Evolutionary conservation across 2,329 filamentous ascomycete genomes (phyloP).

Genomic region (Pyrenophora teres): DNA sequence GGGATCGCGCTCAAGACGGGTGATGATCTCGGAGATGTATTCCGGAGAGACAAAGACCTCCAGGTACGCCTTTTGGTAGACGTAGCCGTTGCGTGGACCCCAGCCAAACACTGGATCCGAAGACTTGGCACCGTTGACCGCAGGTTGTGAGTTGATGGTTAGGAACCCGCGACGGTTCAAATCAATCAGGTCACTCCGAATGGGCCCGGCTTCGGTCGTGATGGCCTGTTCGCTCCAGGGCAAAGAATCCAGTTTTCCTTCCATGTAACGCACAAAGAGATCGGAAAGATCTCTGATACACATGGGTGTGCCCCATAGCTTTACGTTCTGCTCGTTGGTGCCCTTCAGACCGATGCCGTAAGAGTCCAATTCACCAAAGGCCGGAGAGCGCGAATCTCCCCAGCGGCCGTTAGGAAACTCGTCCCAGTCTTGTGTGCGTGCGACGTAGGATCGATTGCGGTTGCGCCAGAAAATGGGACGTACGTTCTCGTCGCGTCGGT

Average conservation of each 20-base stretch:
- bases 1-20: constrained; percentile 74
- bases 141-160: constrained; percentile 97
- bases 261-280: constrained; percentile 84
- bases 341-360: constrained; percentile 94
- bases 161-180: constrained; percentile 86
- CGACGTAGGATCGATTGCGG: constrained; percentile 91
- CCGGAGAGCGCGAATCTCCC: constrained; percentile 95
- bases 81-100: constrained; percentile 93
- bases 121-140: constrained; percentile 88
- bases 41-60: constrained; percentile 86
- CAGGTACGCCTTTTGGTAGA: constrained; percentile 97
- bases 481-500: constrained; percentile 90
- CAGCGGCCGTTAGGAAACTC: constrained; percentile 98
- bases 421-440: constrained; percentile 97
- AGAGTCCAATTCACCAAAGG: constrained; percentile 91
- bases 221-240: constrained; percentile 95
- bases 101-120: constrained; percentile 87
- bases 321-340: constrained; percentile 93
- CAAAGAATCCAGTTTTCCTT: constrained; percentile 77
- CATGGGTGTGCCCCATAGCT: constrained; percentile 87
- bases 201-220: constrained; percentile 76
- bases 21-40: constrained; percentile 75
- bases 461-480: constrained; percentile 99
- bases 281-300: constrained; percentile 79
- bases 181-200: constrained; percentile 75